Conservation (phyloP, 1,284 basidiomycete genomes). For the Puccinia horiana region DNA sequence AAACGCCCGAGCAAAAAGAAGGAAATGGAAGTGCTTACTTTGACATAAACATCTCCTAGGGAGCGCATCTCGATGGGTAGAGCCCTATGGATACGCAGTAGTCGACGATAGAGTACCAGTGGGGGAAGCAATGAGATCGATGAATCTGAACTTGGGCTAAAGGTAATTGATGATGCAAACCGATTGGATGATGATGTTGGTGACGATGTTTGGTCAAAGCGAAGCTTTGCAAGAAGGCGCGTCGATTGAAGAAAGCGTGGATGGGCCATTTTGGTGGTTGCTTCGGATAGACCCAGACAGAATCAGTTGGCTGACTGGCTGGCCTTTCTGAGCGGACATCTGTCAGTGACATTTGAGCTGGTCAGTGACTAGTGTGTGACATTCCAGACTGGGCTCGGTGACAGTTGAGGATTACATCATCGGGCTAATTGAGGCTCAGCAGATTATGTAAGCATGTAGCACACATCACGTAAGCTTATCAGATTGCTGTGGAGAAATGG, state of each 20-base stretch:
- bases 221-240: neutral
- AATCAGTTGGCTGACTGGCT: too few species aligned
- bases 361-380: too few species aligned
- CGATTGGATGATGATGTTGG: neutral
- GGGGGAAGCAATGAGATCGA: constrained; percentile 55
- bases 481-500: too few species aligned
- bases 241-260: neutral
- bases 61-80: constrained; percentile 57
- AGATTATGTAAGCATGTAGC: too few species aligned
- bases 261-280: neutral
- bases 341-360: neutral
- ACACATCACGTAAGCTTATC: too few species aligned
- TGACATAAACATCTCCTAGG: constrained; percentile 58
- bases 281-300: too few species aligned
- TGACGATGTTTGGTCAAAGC: neutral
- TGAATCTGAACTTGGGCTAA: constrained; percentile 44
- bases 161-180: constrained; percentile 21
- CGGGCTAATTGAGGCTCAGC: too few species aligned
- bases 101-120: constrained; percentile 55
- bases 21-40: constrained; percentile 52
- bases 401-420: too few species aligned
- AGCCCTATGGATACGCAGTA: constrained; percentile 55
- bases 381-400: too few species aligned
- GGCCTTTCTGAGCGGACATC: too few species aligned
- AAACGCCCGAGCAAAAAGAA: neutral